Evolutionary conservation across 352 stramenopile genomes (phyloP).

Genomic region (Pilasporangium apinafurcum): DNA sequence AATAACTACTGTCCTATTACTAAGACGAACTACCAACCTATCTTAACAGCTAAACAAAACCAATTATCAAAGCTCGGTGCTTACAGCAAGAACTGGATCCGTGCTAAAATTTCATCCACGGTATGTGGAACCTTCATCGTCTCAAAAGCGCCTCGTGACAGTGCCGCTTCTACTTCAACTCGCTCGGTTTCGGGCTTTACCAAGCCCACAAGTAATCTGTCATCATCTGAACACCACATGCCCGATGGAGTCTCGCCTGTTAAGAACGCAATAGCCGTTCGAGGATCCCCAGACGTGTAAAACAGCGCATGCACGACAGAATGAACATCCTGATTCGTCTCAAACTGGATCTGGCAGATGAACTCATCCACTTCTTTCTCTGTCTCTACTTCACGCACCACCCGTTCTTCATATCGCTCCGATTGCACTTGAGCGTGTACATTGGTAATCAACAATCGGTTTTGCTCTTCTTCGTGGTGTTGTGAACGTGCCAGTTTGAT

Average conservation of each 20-base stretch:
- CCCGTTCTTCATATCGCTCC: background rate
- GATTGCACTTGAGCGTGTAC: background rate
- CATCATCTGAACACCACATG: conserved; percentile 47
- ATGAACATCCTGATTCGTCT: conserved; percentile 16
- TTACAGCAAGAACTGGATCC: conserved; percentile 63
- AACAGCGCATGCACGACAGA: conserved; percentile 33
- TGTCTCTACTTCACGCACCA: conserved; percentile 5
- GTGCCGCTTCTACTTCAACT: conserved; percentile 13
- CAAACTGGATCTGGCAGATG: conserved; percentile 23
- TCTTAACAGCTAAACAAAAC: too few species aligned
- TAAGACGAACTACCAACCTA: too few species aligned
- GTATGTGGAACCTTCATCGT: conserved; percentile 28
- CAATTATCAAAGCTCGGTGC: too few species aligned
- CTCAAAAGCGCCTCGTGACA: conserved; percentile 22
- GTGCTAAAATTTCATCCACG: conserved; percentile 33
- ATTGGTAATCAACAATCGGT: background rate
- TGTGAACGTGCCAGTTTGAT: too few species aligned
- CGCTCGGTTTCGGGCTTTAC: conserved; percentile 1
- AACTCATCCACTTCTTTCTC: conserved; percentile 18
- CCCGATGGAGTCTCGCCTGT: conserved; percentile 14
- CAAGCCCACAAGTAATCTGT: conserved; percentile 30
- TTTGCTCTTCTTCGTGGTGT: too few species aligned
- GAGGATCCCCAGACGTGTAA: conserved; percentile 24
- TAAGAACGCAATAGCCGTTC: conserved; percentile 24
- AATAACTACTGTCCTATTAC: too few species aligned